Evolutionary conservation across 805 yeast species (phyloP), one percentile per base, ranked within the genome.

Genomic region (Candida railenensis): DNA sequence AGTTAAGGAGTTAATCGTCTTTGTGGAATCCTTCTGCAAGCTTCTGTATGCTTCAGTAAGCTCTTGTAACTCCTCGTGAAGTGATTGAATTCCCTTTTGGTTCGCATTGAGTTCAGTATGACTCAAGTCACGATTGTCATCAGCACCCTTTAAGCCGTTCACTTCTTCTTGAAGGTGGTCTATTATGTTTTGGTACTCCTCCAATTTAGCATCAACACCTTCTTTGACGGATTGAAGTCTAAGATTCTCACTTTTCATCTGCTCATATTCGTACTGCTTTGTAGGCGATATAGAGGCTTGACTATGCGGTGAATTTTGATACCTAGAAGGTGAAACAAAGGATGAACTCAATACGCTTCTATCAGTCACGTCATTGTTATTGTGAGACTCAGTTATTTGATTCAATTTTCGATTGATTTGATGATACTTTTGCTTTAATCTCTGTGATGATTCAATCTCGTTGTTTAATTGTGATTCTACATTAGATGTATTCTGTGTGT

Each of bases 111-210:
- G 32, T 21, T 12, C 43, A 41, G 20, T 34, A 22, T 37, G 39
- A 11, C 18, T 21, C 19, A 7, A 2, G 14, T 36, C 41, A 4
- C 19, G 22, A 11, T 41, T 34, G 22, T 43, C 45, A 14, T 15
- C 45, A 18, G 30, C 15, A 21, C 30, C 33, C 34, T 58, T 61
- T 41, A 66, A 56, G 2, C 59, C 62, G 38, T 61, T 58, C 4
- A 68, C 66, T 42, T 69, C 73, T 14, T 49, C 47, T 45, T 66
- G 71, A 8, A 68, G 54, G 15, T 53, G 49, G 42, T 65, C 67
- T 15, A 69, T 66, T 22, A 59, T 52, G 3, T 46, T 48, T 48
- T 66, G 69, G 46, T 66, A 66, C 40, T 64, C 61, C 12, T 59
- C 60, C 18, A 67, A 58, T 39, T 63, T 67, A 9, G 51, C 44